These are phyloP conservation scores for Alloascoidea hylecoeti DNA, from an alignment of 805 yeast species.

Conservation along the genomic window DNA sequence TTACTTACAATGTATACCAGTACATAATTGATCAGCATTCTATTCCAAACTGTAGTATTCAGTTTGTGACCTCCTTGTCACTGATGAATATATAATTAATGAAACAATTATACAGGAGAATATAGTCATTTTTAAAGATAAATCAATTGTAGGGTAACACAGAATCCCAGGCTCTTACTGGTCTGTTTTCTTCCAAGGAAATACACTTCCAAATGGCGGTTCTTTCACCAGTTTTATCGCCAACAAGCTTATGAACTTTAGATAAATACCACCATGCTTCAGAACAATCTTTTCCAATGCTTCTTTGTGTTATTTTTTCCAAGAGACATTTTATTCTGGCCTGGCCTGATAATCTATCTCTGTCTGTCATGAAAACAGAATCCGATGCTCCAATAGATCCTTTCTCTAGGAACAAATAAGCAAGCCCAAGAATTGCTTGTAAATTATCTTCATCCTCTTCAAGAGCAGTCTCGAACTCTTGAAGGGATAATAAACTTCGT, in stretches of 20 bases:
- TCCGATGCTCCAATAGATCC: constrained; percentile 15
- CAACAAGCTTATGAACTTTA: constrained; percentile 42
- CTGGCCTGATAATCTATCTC: constrained; percentile 47
- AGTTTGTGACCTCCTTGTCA: too few species aligned
- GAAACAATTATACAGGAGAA: background rate
- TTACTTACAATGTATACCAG: too few species aligned
- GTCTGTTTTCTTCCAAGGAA: constrained; percentile 29
- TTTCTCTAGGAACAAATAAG: constrained; percentile 32
- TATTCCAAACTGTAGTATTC: too few species aligned
- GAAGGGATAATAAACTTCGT: constrained; percentile 34
- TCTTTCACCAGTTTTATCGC: constrained; percentile 33
- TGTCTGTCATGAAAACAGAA: constrained; percentile 30
- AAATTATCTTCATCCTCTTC: constrained; percentile 33
- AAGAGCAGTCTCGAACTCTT: constrained; percentile 51
- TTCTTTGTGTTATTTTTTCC: constrained; percentile 20
- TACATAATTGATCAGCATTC: too few species aligned
- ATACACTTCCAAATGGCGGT: constrained; percentile 48
- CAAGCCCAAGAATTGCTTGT: constrained; percentile 39
- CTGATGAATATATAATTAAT: background rate
- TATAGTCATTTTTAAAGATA: background rate
- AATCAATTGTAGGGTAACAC: background rate
- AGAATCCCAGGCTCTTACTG: background rate
- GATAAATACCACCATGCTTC: constrained; percentile 67
- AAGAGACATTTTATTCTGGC: constrained; percentile 25
- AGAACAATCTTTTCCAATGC: constrained; percentile 28